Percentiles rank a stretch among this genome's conserved stretches.
Evolutionary conservation across 768 basidiomycete species (phyloP).

Genomic region (Candolleomyces efflorescens): DNA sequence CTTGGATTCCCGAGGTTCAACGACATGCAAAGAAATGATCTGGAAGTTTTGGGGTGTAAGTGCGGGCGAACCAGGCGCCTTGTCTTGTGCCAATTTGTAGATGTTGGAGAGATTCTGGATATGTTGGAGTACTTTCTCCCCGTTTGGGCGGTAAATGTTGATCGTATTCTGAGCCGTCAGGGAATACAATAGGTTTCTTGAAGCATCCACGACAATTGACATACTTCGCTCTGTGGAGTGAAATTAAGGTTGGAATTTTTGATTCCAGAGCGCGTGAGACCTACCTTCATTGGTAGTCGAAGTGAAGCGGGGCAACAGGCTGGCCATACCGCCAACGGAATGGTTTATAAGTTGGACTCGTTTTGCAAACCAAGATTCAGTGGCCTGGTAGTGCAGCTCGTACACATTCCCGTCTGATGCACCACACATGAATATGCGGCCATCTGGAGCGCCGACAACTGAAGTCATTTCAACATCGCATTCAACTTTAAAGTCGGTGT

Average conservation of each 20-base stretch:
- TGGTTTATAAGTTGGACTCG: conserved; percentile 83
- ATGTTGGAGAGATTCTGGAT: conserved; percentile 73
- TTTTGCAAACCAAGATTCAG: conserved; percentile 90
- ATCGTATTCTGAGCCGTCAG: conserved; percentile 63
- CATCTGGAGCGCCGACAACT: conserved; percentile 72
- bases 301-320: conserved; percentile 74
- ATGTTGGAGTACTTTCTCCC: conserved; percentile 65
- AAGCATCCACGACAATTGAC: conserved; percentile 59
- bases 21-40: conserved; percentile 65
- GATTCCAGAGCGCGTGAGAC: conserved; percentile 11
- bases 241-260: neutral
- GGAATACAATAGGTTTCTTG: conserved; percentile 74
- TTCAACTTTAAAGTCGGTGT: conserved; percentile 76
- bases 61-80: conserved; percentile 72
- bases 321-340: conserved; percentile 73
- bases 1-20: conserved; percentile 64
- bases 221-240: conserved; percentile 61
- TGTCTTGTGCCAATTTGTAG: conserved; percentile 74
- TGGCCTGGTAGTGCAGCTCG: conserved; percentile 88
- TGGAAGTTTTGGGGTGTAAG: conserved; percentile 67
- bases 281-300: conserved; percentile 62
- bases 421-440: conserved; percentile 90
- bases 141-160: conserved; percentile 57
- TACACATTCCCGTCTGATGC: conserved; percentile 84
- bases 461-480: conserved; percentile 85